phyloP scores from a whole-genome alignment of 305 asterid genomes.

The Fraxinus baroniana region DNA sequence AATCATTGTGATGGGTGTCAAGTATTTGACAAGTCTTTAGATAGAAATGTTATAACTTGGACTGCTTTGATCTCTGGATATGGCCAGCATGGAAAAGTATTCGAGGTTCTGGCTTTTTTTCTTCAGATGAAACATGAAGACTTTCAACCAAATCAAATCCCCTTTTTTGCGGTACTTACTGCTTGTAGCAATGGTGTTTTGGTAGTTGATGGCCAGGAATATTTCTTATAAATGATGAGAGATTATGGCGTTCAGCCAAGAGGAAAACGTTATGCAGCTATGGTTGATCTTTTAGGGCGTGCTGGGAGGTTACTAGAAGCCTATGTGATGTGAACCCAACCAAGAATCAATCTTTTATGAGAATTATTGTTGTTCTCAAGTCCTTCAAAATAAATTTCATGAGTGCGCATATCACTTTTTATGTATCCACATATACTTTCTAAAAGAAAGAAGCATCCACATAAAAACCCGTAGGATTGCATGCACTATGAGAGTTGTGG shows the following conservation, averaged over 20 bases:
- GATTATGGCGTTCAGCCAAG: conserved; percentile 70
- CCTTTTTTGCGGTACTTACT: conserved; percentile 77
- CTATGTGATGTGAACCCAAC: conserved; percentile 17
- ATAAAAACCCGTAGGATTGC: background rate
- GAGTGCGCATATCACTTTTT: background rate
- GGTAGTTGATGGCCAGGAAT: conserved; percentile 66
- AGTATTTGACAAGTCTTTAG: background rate
- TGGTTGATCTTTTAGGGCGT: conserved; percentile 83
- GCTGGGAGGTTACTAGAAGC: conserved; percentile 83
- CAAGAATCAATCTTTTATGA: background rate
- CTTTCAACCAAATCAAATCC: conserved; percentile 71
- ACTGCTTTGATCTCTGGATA: background rate
- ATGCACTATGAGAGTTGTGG: background rate
- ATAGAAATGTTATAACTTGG: background rate
- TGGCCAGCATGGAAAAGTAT: conserved; percentile 52
- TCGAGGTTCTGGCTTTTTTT: conserved; percentile 54
- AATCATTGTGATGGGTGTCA: background rate
- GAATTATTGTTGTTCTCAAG: background rate
- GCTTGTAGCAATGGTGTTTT: conserved; percentile 88
- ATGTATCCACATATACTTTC: background rate
- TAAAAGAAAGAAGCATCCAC: background rate
- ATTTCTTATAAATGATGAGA: conserved; percentile 65
- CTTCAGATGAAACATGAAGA: conserved; percentile 76
- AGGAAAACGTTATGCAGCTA: conserved; percentile 71
- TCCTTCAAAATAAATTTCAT: background rate